Conservation (phyloP, 805 yeast species). For the Candida sphagnicola region DNA sequence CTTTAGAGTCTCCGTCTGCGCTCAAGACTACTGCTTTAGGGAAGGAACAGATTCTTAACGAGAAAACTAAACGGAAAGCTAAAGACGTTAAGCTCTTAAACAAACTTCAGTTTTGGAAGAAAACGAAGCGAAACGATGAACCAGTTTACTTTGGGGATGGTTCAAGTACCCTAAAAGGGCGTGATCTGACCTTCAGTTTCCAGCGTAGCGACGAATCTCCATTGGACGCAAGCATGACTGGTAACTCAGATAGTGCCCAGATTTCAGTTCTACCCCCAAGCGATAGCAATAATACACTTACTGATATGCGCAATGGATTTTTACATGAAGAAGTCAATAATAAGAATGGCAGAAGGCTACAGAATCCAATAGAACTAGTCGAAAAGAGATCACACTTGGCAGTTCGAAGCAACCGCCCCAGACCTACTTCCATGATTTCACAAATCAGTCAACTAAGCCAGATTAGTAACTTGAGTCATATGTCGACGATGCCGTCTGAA, state of each 20-base stretch:
- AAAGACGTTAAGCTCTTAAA: constrained; percentile 24
- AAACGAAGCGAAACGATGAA: constrained; percentile 9
- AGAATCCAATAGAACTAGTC: neutral
- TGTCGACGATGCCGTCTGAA: constrained; percentile 40
- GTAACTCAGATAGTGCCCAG: constrained; percentile 2
- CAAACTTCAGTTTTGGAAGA: constrained; percentile 39
- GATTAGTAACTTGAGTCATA: constrained; percentile 24
- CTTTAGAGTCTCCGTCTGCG: neutral
- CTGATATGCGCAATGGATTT: neutral
- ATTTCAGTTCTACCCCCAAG: neutral
- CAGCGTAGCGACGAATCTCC: constrained; percentile 7
- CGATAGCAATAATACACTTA: neutral
- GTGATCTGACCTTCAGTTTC: constrained; percentile 4
- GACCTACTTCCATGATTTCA: constrained; percentile 40
- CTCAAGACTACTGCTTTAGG: constrained; percentile 8
- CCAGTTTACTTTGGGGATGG: constrained; percentile 1
- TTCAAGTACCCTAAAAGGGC: constrained; percentile 5
- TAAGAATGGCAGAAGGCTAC: neutral
- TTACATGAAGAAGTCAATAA: too few relatives aligned
- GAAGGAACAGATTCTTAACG: constrained; percentile 3
- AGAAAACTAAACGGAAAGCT: constrained; percentile 9
- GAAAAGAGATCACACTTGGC: constrained; percentile 1
- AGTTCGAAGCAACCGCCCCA: constrained; percentile 11
- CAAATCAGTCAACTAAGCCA: constrained; percentile 39
- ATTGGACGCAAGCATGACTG: constrained; percentile 7